These are phyloP conservation scores for Groenewaldozyma sp. DNA, from an alignment of 1,139 yeast genomes.

Conservation along the genomic window DNA sequence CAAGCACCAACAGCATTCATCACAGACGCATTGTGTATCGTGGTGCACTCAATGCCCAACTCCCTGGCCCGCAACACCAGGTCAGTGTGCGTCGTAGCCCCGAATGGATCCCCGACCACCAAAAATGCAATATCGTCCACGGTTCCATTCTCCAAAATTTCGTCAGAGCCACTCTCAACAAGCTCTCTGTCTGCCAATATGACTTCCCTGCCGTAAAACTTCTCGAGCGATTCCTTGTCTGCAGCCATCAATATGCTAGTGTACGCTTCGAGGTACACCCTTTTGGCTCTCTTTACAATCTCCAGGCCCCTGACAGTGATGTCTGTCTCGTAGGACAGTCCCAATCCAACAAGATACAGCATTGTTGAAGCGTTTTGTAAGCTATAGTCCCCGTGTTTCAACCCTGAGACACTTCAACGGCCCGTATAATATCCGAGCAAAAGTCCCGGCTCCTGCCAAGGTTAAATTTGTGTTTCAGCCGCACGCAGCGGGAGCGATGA, in stretches of 20 bases:
- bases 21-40: slow-evolving; percentile 90
- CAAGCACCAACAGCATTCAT: slow-evolving; percentile 99
- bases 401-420: no score
- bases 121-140: slow-evolving; percentile 78
- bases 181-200: slow-evolving; percentile 89
- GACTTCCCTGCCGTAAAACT: slow-evolving; percentile 77
- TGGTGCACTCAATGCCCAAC: slow-evolving; percentile 57
- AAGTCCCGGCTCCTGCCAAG: no score
- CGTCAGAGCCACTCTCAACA: slow-evolving; percentile 83
- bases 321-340: slow-evolving; percentile 80
- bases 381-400: no score
- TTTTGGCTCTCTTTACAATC: slow-evolving; percentile 67
- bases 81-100: slow-evolving; percentile 97
- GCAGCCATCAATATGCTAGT: slow-evolving; percentile 96
- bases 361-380: no score
- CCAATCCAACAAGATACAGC: slow-evolving; percentile 88
- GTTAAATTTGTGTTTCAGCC: no score
- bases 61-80: slow-evolving; percentile 23
- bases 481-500: no score
- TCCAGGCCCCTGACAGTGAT: slow-evolving; percentile 93
- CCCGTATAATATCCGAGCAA: no score
- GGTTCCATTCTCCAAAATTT: slow-evolving; percentile 67
- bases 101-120: slow-evolving; percentile 96
- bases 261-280: slow-evolving; percentile 91
- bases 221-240: slow-evolving; percentile 49